Evolutionary conservation across 2,329 filamentous ascomycete genomes (phyloP).

Genomic region (Raffaelea arxii): DNA sequence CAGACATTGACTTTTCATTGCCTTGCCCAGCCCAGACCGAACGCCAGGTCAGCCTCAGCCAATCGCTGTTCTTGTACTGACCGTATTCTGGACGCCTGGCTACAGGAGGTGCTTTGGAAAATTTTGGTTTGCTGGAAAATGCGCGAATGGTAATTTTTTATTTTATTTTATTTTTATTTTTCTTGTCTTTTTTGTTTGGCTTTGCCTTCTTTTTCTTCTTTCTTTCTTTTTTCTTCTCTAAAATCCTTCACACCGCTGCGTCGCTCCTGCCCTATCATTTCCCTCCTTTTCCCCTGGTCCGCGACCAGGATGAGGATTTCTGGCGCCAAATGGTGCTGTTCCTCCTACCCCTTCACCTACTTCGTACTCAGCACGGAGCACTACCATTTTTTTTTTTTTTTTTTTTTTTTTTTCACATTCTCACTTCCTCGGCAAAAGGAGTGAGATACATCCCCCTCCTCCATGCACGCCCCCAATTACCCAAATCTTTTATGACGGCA

Average conservation of each 20-base stretch:
- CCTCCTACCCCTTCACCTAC: too few species aligned
- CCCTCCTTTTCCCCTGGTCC: too few species aligned
- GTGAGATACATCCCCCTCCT: background rate
- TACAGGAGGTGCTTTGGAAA: background rate
- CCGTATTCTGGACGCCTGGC: background rate
- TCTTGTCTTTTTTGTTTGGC: background rate
- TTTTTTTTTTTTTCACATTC: background rate
- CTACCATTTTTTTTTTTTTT: conserved; percentile 5
- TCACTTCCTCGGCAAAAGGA: too few species aligned
- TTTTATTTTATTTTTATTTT: background rate
- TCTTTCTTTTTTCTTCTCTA: background rate
- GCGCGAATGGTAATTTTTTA: background rate
- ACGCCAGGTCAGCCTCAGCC: background rate
- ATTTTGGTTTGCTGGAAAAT: background rate
- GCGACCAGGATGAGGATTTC: too few species aligned
- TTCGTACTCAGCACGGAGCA: too few species aligned
- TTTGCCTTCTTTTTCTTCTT: background rate
- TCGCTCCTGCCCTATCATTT: too few species aligned
- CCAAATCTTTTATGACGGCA: background rate
- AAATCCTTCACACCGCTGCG: too few species aligned
- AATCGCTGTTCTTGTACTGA: background rate
- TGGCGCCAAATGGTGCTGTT: too few species aligned
- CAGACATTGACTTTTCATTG: too few species aligned
- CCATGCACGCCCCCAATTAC: background rate
- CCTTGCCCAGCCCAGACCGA: background rate